Conservation (phyloP, 805 yeast species). For the Saccharomycopsis sp. region DNA sequence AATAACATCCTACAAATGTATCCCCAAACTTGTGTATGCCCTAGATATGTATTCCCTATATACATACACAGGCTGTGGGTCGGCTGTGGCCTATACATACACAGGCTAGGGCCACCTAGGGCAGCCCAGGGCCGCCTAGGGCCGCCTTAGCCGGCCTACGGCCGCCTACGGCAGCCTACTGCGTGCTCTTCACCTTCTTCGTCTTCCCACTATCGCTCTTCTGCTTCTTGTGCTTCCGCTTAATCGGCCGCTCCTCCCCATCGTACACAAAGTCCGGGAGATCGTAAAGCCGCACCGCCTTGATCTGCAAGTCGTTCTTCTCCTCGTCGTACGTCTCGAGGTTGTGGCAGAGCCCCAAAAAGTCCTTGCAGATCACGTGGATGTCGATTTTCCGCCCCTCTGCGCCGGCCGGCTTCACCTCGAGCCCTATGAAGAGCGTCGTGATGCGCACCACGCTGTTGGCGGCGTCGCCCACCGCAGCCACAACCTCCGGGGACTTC, state of each 20-base stretch:
- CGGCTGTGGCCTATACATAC: no score
- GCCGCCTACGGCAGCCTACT: not conserved
- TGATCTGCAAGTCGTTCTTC: conserved; percentile 46
- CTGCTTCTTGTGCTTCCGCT: conserved; percentile 46
- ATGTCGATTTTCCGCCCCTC: conserved; percentile 59
- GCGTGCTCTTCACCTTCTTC: conserved; percentile 17
- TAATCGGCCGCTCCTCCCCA: conserved; percentile 70
- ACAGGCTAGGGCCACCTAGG: no score
- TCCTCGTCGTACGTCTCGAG: conserved; percentile 64
- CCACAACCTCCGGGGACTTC: conserved; percentile 29
- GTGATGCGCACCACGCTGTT: conserved; percentile 31
- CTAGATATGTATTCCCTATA: no score
- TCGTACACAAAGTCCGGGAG: conserved; percentile 83
- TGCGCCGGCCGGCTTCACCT: conserved; percentile 32
- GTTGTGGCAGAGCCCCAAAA: conserved; percentile 69
- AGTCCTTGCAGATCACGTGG: conserved; percentile 85
- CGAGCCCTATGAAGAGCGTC: conserved; percentile 75
- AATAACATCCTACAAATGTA: no score
- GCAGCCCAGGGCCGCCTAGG: no score
- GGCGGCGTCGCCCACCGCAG: conserved; percentile 18
- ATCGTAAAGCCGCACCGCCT: conserved; percentile 70
- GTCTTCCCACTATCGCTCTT: conserved; percentile 36
- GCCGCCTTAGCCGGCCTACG: no score
- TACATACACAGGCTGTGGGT: no score
- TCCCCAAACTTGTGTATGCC: no score